A percentile compares a stretch with the other conserved stretches of the same genome.
phyloP scores from a whole-genome alignment of 192 early-diverging fungal genomes.

The Umbelopsis sp. region DNA sequence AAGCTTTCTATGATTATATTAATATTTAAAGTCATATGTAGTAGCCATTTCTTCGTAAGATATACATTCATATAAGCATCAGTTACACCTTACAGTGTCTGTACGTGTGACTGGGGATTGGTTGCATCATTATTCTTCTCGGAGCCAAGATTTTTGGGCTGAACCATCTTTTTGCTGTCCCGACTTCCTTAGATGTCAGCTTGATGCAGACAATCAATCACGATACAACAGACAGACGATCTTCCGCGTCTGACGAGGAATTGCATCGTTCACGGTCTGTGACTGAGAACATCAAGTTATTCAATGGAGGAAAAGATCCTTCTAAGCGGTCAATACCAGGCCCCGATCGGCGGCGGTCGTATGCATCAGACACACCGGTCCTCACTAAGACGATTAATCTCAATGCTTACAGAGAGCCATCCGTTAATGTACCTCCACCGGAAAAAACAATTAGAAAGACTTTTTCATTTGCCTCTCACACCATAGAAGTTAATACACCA shows the following conservation, averaged over 20 bases:
- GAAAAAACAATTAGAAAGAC: background rate
- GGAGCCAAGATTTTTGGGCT: conserved; percentile 7
- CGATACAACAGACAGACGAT: background rate
- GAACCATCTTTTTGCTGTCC: background rate
- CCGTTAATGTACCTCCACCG: background rate
- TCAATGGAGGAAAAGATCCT: background rate
- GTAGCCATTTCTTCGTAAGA: no score
- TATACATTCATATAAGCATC: no score
- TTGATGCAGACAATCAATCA: conserved; percentile 18
- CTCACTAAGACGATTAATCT: conserved; percentile 12
- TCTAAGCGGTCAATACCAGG: background rate
- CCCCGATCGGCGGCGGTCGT: background rate
- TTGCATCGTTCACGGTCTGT: background rate
- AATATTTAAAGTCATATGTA: no score
- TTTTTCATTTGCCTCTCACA: background rate
- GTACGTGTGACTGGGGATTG: no score
- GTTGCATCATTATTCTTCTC: background rate
- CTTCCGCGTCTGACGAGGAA: background rate
- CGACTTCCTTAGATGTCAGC: background rate
- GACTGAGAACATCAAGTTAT: background rate
- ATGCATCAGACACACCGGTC: background rate
- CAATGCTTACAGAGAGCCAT: conserved; percentile 4
- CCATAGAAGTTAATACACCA: background rate
- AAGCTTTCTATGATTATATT: no score
- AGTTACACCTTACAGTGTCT: no score